These are phyloP conservation scores for Cocos nucifera DNA, from an alignment of 176 grass and related monocot species.

Conservation along the genomic window DNA sequence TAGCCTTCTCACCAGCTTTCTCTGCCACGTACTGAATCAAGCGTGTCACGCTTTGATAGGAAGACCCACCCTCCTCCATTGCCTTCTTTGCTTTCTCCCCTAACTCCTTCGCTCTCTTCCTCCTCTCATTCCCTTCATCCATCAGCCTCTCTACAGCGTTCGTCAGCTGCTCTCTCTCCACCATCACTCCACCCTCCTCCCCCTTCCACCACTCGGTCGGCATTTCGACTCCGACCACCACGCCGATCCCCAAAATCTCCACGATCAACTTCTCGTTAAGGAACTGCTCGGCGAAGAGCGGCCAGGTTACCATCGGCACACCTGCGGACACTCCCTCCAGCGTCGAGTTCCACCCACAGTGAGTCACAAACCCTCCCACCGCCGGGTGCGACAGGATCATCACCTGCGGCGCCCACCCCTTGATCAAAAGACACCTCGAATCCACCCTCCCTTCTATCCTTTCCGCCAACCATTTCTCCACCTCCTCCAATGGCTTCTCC, in stretches of 20 bases:
- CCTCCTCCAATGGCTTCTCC: slow-evolving; percentile 24
- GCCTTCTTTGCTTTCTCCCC: slow-evolving; percentile 13
- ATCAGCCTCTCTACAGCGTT: slow-evolving; percentile 37
- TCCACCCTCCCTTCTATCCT: slow-evolving; percentile 18
- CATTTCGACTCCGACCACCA: slow-evolving; percentile 40
- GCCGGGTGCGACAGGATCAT: slow-evolving; percentile 47
- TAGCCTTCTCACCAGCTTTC: no score
- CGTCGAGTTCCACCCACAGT: slow-evolving; percentile 85
- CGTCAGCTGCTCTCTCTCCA: slow-evolving; percentile 23
- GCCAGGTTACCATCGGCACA: slow-evolving; percentile 51
- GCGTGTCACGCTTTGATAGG: no score
- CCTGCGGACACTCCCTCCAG: slow-evolving; percentile 56
- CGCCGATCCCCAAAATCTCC: slow-evolving; percentile 46
- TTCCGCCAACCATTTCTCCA: slow-evolving; percentile 24
- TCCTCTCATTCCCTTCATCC: slow-evolving; percentile 24
- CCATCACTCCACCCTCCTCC: slow-evolving; percentile 6
- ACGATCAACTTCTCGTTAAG: slow-evolving; percentile 65
- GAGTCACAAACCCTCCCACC: slow-evolving; percentile 60
- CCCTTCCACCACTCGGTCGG: neutral
- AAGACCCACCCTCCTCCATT: neutral
- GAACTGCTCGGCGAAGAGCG: slow-evolving; percentile 62
- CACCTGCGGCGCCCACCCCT: slow-evolving; percentile 64
- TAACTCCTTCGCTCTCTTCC: slow-evolving; percentile 13
- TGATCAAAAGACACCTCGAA: slow-evolving; percentile 30
- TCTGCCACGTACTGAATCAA: no score